Percentiles rank a stretch among this genome's conserved stretches.
These are phyloP conservation scores for Tolypocladium amazonense DNA, from an alignment of 2,329 filamentous ascomycete species.

Conservation along the genomic window DNA sequence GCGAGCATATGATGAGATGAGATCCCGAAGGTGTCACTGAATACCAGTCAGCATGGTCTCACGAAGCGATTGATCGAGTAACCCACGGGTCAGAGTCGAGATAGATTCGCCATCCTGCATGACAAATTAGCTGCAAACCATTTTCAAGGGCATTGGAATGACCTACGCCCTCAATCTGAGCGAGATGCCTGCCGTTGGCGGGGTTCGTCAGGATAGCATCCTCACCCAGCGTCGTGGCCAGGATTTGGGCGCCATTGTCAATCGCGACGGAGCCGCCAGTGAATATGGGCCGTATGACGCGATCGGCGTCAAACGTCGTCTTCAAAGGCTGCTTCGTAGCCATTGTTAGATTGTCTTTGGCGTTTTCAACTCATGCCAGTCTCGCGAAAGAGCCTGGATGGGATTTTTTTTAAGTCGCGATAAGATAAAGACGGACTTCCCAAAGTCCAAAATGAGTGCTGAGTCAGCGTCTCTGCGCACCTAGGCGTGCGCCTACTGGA, in stretches of 20 bases:
- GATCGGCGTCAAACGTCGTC: slow-evolving; percentile 79
- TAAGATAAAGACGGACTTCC: slow-evolving; percentile 1
- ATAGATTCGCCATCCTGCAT: slow-evolving; percentile 66
- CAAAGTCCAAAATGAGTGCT: background rate
- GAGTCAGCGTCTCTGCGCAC: background rate
- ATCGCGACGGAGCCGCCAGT: slow-evolving; percentile 83
- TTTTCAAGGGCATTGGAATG: no score
- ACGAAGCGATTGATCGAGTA: background rate
- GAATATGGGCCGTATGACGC: slow-evolving; percentile 85
- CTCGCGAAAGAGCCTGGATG: background rate
- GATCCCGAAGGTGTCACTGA: slow-evolving; percentile 78
- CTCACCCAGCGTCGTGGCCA: slow-evolving; percentile 85
- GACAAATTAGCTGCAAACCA: background rate
- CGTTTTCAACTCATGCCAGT: background rate
- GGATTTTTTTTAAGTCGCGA: slow-evolving; percentile 2
- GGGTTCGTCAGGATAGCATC: slow-evolving; percentile 83
- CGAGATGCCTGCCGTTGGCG: slow-evolving; percentile 70
- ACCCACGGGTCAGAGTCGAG: slow-evolving; percentile 57
- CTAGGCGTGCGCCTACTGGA: no score
- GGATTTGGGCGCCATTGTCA: slow-evolving; percentile 67
- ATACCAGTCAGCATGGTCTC: slow-evolving; percentile 6
- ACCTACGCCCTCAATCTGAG: slow-evolving; percentile 73
- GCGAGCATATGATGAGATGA: slow-evolving; percentile 82
- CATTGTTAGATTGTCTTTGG: slow-evolving; percentile 24
- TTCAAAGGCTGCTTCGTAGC: slow-evolving; percentile 55